These are phyloP conservation scores for Basipetospora chlamydospora DNA, from an alignment of 2,329 filamentous ascomycete species.

Conservation along the genomic window DNA sequence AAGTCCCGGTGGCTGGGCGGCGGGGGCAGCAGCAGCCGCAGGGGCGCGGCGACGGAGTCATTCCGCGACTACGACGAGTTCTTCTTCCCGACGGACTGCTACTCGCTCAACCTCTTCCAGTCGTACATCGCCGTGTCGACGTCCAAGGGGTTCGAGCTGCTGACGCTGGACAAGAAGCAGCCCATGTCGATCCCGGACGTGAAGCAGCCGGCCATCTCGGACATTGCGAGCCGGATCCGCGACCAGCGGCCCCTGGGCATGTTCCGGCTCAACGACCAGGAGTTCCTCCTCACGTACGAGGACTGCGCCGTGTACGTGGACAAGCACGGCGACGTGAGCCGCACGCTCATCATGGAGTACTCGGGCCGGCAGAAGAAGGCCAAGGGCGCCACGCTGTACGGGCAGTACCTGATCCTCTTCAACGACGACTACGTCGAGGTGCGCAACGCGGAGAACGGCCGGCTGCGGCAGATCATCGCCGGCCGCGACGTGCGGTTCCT, in stretches of 20 bases:
- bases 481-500: conserved; percentile 81
- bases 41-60: conserved; percentile 68
- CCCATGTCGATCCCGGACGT: conserved; percentile 88
- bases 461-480: conserved; percentile 84
- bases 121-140: conserved; percentile 86
- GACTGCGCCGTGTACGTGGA: conserved; percentile 97
- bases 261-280: conserved; percentile 85
- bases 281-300: conserved; percentile 87
- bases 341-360: conserved; percentile 95
- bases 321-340: conserved; percentile 90
- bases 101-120: conserved; percentile 90
- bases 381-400: conserved; percentile 73
- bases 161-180: conserved; percentile 94
- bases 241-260: conserved; percentile 82
- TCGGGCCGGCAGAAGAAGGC: conserved; percentile 76
- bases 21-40: conserved; percentile 27
- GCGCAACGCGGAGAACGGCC: conserved; percentile 87
- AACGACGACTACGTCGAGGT: conserved; percentile 96
- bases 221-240: conserved; percentile 71
- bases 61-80: conserved; percentile 99
- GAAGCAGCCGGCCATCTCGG: conserved; percentile 60
- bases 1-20: conserved; percentile 50
- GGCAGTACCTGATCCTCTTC: conserved; percentile 82
- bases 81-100: conserved; percentile 92
- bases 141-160: conserved; percentile 82